Evolutionary conservation across 768 basidiomycete genomes (phyloP).

Genomic region (Obba rivulosa): DNA sequence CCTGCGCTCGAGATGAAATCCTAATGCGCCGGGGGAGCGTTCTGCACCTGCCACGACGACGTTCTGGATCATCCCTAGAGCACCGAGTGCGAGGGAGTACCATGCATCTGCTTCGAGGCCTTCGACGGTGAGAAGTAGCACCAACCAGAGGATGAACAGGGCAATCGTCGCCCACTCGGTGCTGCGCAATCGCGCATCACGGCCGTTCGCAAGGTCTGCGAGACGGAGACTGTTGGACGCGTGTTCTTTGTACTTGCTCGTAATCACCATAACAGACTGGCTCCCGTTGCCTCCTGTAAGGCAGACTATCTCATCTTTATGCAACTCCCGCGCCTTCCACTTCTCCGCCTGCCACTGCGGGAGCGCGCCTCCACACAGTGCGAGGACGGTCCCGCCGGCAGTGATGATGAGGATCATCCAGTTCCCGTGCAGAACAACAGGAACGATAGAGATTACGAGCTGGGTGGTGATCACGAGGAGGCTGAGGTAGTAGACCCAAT

Average conservation of each 20-base stretch:
- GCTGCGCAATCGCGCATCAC: conserved; percentile 6
- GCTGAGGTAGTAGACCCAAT: conserved; percentile 25
- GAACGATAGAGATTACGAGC: conserved; percentile 24
- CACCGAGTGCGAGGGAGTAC: conserved; percentile 19
- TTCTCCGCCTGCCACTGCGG: conserved; percentile 28
- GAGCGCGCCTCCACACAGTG: conserved; percentile 17
- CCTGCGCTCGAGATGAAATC: conserved; percentile 18
- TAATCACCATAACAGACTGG: conserved; percentile 20
- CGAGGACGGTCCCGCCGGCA: conserved; percentile 21
- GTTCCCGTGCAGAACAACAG: conserved; percentile 19
- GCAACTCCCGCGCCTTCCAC: conserved; percentile 18
- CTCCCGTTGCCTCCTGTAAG: conserved; percentile 27
- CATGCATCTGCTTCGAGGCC: conserved; percentile 17
- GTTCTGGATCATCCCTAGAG: conserved; percentile 23
- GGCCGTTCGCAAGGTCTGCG: conserved; percentile 25
- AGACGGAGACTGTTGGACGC: conserved; percentile 17
- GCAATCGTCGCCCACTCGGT: conserved; percentile 8
- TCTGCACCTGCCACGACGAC: conserved; percentile 18
- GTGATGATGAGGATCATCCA: conserved; percentile 28
- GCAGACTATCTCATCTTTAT: conserved; percentile 18
- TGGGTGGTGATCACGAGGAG: conserved; percentile 21
- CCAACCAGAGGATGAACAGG: conserved; percentile 19
- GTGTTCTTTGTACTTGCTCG: too few species aligned
- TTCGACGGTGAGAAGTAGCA: conserved; percentile 19
- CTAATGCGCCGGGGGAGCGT: conserved; percentile 17